Percentiles rank a stretch among this genome's conserved stretches.
phyloP scores from a whole-genome alignment of 495 filamentous ascomycete species.

The Penicillium robsamsonii region DNA sequence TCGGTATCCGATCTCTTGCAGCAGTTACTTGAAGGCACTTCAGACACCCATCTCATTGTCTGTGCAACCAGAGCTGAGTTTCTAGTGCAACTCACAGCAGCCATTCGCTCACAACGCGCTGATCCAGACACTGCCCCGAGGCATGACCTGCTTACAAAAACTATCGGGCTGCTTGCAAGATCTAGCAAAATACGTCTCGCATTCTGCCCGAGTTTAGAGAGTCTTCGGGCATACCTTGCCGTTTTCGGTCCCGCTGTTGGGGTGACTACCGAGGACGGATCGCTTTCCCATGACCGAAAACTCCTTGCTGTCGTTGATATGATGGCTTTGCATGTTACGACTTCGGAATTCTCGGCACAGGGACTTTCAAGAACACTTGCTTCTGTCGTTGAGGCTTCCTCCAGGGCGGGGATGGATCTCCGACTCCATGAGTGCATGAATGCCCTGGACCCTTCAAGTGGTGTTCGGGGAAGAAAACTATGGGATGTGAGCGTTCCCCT shows the following conservation, averaged over 20 bases:
- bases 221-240: conserved; percentile 72
- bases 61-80: conserved; percentile 67
- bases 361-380: conserved; percentile 71
- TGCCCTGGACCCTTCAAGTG: conserved; percentile 25
- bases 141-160: conserved; percentile 55
- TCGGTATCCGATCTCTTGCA: conserved; percentile 57
- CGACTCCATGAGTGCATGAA: conserved; percentile 45
- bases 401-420: conserved; percentile 30
- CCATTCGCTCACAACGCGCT: conserved; percentile 23
- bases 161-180: conserved; percentile 64
- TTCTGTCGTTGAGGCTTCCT: conserved; percentile 62
- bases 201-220: conserved; percentile 72
- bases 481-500: conserved; percentile 61
- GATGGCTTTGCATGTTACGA: conserved; percentile 64
- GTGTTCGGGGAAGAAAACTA: conserved; percentile 35
- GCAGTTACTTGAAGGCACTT: conserved; percentile 57
- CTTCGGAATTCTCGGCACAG: conserved; percentile 80
- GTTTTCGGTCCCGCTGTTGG: conserved; percentile 36
- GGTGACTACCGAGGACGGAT: background rate
- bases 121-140: conserved; percentile 11
- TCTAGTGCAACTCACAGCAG: conserved; percentile 46
- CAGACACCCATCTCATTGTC: conserved; percentile 63
- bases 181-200: conserved; percentile 65
- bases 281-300: conserved; percentile 3
- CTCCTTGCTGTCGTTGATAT: conserved; percentile 65